phyloP scores from a whole-genome alignment of 805 yeast species.

The Nakazawaea ernobii region DNA sequence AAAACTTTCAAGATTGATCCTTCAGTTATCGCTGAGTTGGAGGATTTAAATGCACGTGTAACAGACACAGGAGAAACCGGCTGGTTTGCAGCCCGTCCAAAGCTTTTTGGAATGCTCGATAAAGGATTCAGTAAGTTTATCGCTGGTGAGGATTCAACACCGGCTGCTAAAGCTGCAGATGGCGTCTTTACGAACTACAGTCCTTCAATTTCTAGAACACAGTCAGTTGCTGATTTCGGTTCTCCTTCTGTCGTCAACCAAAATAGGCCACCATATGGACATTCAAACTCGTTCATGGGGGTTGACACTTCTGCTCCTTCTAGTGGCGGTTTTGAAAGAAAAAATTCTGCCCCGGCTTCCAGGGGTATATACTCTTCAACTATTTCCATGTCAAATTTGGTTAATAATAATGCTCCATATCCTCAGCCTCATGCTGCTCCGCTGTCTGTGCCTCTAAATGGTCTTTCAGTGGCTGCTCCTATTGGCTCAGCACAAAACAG shows the following conservation, averaged over 20 bases:
- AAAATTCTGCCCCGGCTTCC: not conserved
- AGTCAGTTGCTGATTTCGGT: conserved; percentile 32
- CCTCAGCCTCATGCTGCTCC: too few relatives aligned
- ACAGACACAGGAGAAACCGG: conserved; percentile 45
- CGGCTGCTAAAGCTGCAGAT: conserved; percentile 25
- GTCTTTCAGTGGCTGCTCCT: too few relatives aligned
- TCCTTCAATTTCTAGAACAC: conserved; percentile 59
- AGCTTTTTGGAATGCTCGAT: conserved; percentile 82
- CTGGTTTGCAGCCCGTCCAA: conserved; percentile 67
- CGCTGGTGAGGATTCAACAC: conserved; percentile 66
- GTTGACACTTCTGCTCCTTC: not conserved
- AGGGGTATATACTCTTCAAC: not conserved
- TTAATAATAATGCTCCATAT: not conserved
- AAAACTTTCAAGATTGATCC: conserved; percentile 30
- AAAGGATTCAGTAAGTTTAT: conserved; percentile 74
- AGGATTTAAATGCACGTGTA: conserved; percentile 38
- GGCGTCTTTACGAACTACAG: conserved; percentile 70
- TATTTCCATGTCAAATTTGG: not conserved
- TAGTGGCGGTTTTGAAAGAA: not conserved
- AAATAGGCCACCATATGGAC: conserved; percentile 1
- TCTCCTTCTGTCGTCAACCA: not conserved
- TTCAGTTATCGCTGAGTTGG: conserved; percentile 26
- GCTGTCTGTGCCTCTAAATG: too few relatives aligned
- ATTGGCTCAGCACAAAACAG: too few relatives aligned
- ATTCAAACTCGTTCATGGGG: conserved; percentile 6